Base-by-base conservation (phyloP, 805 yeast genomes). In the Saccharomycopsis olivae region DNA sequence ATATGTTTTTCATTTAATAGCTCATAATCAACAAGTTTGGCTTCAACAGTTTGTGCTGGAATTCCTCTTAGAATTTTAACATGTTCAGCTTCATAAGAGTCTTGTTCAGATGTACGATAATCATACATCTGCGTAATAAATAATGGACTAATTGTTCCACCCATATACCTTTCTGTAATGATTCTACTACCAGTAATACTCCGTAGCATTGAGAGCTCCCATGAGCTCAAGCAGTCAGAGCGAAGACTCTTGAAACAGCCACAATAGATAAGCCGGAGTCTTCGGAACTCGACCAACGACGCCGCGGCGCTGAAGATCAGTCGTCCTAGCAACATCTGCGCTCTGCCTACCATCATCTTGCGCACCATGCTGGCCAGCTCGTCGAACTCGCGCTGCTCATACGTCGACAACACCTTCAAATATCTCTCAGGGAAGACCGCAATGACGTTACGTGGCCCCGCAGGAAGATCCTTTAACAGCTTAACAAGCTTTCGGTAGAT, bases 81-180 rank as follows among this genome's bases (percentile, higher is more conserved):
- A 20, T 34, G 15, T 33, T 20, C 20, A 6, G 14, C 16, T 13
- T 10, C 5, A 6, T 38, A 32, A 17, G 11, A 20, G n/a, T 39
- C 42, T 5, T 35, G 32, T 15, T 37, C 34, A 20, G 27, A 15
- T 3, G 30, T 16, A 27, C 49, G 36, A 29, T 46, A 46, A 24
- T 46, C 49, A 32, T 43, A 46, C 17, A 46, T 17, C 19, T 43
- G 31, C 4, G 45, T 43, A 2, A 25, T 18, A 24, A 46, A 46
- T n/a, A 46, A 3, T 5, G 49, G 43, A 2, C 41, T 47, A 11
- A 38, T 20, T 2, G 29, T 32, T 9, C 47, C 44, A 4, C 29
- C 19, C n/a, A 44, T 17, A 14, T 35, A 43, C 24, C 49, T 24
- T 34, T 46, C 49, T 27, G 5, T 13, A 4, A 46, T 25, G 10